These are phyloP conservation scores for Arctium lappa DNA, from an alignment of 129 eudicot species.

Conservation along the genomic window DNA sequence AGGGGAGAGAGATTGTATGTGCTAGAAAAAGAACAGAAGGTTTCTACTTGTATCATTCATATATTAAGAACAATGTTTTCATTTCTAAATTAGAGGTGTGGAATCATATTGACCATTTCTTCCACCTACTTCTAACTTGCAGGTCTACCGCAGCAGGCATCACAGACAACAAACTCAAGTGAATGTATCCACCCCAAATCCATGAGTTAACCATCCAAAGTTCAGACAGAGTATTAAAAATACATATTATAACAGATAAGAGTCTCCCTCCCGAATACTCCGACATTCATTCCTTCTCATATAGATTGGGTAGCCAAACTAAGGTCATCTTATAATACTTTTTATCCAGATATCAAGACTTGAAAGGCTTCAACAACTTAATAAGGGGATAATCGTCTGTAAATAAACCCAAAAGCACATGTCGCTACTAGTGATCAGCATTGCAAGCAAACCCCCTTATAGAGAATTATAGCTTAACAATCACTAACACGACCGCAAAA, in stretches of 20 bases:
- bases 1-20: neutral
- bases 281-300: neutral
- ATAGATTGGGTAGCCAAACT: neutral
- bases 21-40: neutral
- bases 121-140: neutral
- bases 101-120: neutral
- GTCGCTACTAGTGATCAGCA: neutral
- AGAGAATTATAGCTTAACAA: neutral
- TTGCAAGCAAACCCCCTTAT: neutral
- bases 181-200: neutral
- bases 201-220: neutral
- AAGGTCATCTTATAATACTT: neutral
- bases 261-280: neutral
- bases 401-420: neutral
- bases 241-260: neutral
- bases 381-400: neutral
- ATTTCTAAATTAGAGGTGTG: neutral
- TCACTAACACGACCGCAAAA: neutral
- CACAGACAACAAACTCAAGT: neutral
- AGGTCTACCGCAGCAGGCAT: neutral
- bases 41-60: neutral
- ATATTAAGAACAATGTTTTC: neutral
- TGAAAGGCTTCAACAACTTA: conserved; percentile 1
- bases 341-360: neutral
- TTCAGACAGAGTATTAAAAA: neutral